Base-by-base conservation (phyloP, 2,329 filamentous ascomycete genomes). In the Dryadomyces quercus-mongolicae region DNA sequence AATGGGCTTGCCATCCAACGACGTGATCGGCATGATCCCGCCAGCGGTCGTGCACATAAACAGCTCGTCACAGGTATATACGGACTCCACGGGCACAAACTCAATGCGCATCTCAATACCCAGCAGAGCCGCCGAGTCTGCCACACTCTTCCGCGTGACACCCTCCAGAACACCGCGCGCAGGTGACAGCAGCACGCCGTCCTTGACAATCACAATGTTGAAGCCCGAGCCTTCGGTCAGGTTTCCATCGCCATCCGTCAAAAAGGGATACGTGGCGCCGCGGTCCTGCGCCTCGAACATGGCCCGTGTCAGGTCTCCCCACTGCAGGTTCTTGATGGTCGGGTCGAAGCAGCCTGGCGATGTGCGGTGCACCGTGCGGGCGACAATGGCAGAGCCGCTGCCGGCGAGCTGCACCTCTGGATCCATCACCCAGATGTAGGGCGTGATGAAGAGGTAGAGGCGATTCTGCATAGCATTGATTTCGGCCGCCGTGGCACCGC, bases 31-130 rank as follows among this genome's bases (percentile, higher is more conserved):
- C 74, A 77, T 77, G 18, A 77, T 68, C 0, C 75, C 75, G 1
- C 75, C 75, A 0, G 75, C 74, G 15, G 75, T 77, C 0, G 74
- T 77, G 56, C 68, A 75, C 73, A 76, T 76, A 34, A 78, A 70
- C 5, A 76, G 67, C 63, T 78, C 75, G 54, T 78, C 74, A 0
- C 65, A 63, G 7, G 68, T 51, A 49, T 75, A 76, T 0, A 64
- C 67, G 40, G 65, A 10, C 15, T 71, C 65, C 0, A 74, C 63
- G 0, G 73, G 72, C 4, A 76, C 70, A 25, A 66, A 55, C 59
- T 74, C 69, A 31, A 70, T 53, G 3, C 64, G 66, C 5, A 72
- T 62, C 25, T 69, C 65, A 42, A 70, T 57, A 0, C 65, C 65
- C 2, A 65, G 61, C 0, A 55, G 54, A 1, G 57, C 58, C 1